Evolutionary conservation across 2,329 filamentous ascomycete genomes (phyloP).

Genomic region (Colletotrichum tamarilloi): DNA sequence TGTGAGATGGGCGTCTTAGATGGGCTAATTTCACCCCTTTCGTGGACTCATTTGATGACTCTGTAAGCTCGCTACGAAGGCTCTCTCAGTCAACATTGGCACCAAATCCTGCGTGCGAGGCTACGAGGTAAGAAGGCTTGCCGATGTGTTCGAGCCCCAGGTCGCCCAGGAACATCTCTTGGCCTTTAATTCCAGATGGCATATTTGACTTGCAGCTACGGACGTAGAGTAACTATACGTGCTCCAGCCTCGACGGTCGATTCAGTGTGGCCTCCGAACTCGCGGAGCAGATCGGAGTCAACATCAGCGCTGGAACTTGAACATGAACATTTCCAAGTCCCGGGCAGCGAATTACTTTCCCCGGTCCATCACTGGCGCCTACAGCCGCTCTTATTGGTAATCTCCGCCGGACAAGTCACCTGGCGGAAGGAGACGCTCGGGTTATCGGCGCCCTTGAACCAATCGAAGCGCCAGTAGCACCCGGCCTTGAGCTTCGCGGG

Average conservation of each 20-base stretch:
- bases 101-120: background rate
- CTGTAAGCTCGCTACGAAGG: background rate
- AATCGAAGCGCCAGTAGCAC: slow-evolving; percentile 74
- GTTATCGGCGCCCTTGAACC: slow-evolving; percentile 70
- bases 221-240: background rate
- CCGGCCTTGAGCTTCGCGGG: slow-evolving; percentile 65
- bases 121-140: background rate
- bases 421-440: slow-evolving; percentile 64
- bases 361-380: slow-evolving; percentile 37
- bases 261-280: background rate
- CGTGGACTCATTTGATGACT: background rate
- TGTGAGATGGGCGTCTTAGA: background rate
- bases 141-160: background rate
- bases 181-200: background rate
- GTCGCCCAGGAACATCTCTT: background rate
- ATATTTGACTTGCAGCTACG: background rate
- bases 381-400: slow-evolving; percentile 55
- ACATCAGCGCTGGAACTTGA: background rate
- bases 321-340: background rate
- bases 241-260: background rate
- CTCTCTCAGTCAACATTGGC: background rate
- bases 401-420: slow-evolving; percentile 64
- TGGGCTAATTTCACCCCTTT: background rate
- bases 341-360: background rate
- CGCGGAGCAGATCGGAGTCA: background rate